Conservation (phyloP, 257 asterid genomes). For the Solanum piurae region DNA sequence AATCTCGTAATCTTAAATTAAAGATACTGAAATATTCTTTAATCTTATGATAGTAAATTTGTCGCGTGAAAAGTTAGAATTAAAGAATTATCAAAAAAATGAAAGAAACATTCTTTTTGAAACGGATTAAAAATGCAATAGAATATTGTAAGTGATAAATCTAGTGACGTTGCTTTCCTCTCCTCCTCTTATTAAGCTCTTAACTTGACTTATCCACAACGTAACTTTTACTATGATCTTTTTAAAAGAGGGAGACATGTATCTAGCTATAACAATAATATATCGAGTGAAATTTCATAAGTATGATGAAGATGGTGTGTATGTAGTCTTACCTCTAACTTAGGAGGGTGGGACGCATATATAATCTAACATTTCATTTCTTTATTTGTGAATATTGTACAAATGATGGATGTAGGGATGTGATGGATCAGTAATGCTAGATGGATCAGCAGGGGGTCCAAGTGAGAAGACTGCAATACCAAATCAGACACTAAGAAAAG, state of each 20-base stretch:
- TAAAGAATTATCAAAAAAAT: too few species aligned
- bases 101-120: too few species aligned
- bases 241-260: background rate
- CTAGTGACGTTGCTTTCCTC: background rate
- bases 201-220: background rate
- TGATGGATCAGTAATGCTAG: conserved; percentile 30
- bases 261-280: background rate
- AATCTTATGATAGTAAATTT: too few species aligned
- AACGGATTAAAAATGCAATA: too few species aligned
- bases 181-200: background rate
- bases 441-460: conserved; percentile 37
- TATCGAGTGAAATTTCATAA: background rate
- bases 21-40: too few species aligned
- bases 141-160: background rate
- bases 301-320: background rate
- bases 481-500: conserved; percentile 29
- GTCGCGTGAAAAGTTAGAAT: too few species aligned
- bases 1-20: too few species aligned
- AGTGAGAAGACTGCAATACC: conserved; percentile 33
- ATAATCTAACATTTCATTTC: background rate
- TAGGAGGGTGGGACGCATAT: background rate
- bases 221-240: background rate
- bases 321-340: background rate
- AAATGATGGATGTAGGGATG: conserved; percentile 17
- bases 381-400: background rate